A percentile compares a stretch with the other conserved stretches of the same genome.
phyloP scores from a whole-genome alignment of 345 rosid species.

The sweet orange (Citrus sinensis) region DVS_A1.0 CM039162.1:30856501-30857000 shows the following conservation, averaged over 20 bases:
- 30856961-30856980: background rate
- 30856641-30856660: no score
- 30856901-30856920: background rate
- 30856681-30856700: no score
- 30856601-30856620: no score
- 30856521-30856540: no score
- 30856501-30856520: no score
- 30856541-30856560: no score
- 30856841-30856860: background rate
- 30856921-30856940: background rate
- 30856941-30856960: background rate
- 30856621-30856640: no score
- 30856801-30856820: constrained; percentile 21
- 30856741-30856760: constrained; percentile 16
- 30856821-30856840: constrained; percentile 18
- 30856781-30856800: background rate
- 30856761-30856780: background rate
- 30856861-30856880: constrained; percentile 22
- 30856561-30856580: no score
- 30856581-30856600: no score
- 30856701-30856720: background rate
- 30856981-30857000: no score
- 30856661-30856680: no score
- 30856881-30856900: constrained; percentile 19
- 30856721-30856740: background rate